Evolutionary conservation across 2,329 filamentous ascomycete genomes (phyloP).

Genomic region (Aspergillus japonicus): DNA sequence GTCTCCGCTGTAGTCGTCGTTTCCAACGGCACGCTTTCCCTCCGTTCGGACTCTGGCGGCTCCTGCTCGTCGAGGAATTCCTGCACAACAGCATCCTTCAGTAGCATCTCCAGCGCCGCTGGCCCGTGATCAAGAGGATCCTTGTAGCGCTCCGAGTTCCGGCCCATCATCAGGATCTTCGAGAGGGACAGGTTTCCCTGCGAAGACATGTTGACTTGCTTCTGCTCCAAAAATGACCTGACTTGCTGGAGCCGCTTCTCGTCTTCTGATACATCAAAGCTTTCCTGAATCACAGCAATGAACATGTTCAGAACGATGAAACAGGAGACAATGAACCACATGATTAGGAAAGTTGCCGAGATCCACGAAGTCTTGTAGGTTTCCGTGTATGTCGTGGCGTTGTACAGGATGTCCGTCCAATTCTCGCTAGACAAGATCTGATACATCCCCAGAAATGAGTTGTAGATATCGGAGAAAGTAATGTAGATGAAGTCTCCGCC

Average conservation of each 20-base stretch:
- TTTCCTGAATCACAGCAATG: slow-evolving; percentile 99
- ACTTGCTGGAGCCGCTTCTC: slow-evolving; percentile 97
- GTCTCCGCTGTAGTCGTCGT: slow-evolving; percentile 37
- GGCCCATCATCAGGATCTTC: slow-evolving; percentile 61
- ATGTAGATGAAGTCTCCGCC: slow-evolving; percentile 64
- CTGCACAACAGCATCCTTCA: slow-evolving; percentile 91
- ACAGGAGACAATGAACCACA: slow-evolving; percentile 94
- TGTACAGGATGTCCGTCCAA: slow-evolving; percentile 88
- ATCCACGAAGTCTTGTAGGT: slow-evolving; percentile 80
- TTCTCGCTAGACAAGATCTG: slow-evolving; percentile 94
- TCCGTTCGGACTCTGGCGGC: slow-evolving; percentile 27
- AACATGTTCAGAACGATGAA: slow-evolving; percentile 99
- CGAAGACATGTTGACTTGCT: slow-evolving; percentile 70
- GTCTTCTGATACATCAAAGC: slow-evolving; percentile 97
- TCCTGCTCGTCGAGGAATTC: slow-evolving; percentile 82
- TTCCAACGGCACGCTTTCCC: slow-evolving; percentile 30
- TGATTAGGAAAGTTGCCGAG: slow-evolving; percentile 81
- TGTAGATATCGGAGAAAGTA: slow-evolving; percentile 88
- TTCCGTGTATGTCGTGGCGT: slow-evolving; percentile 68
- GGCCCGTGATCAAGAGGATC: slow-evolving; percentile 91
- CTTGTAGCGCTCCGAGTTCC: slow-evolving; percentile 61
- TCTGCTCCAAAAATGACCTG: slow-evolving; percentile 87
- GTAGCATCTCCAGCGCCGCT: slow-evolving; percentile 89
- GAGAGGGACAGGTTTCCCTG: slow-evolving; percentile 66
- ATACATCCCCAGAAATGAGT: slow-evolving; percentile 97